phyloP scores from a whole-genome alignment of 805 yeast genomes.

The Spathaspora girioi region DNA sequence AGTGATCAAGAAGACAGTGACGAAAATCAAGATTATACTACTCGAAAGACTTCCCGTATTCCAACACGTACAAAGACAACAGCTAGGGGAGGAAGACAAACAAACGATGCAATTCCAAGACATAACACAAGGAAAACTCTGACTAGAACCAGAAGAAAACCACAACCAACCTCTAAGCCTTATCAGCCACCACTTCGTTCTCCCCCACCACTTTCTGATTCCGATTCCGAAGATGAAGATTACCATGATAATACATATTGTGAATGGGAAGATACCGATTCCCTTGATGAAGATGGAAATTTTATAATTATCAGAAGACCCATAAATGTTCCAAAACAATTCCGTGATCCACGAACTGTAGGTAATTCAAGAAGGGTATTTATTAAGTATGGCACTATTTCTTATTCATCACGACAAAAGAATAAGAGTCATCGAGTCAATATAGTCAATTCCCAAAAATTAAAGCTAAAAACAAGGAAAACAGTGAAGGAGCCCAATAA shows the following conservation, averaged over 20 bases:
- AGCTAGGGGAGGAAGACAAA: background rate
- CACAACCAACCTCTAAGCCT: background rate
- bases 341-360: conserved; percentile 8
- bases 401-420: background rate
- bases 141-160: background rate
- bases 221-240: background rate
- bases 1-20: background rate
- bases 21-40: background rate
- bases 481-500: background rate
- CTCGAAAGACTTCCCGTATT: background rate
- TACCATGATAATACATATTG: conserved; percentile 3
- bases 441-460: background rate
- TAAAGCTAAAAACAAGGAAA: background rate
- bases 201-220: background rate
- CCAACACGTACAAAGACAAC: background rate
- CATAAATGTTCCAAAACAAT: conserved; percentile 13
- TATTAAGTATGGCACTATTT: background rate
- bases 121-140: background rate
- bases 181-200: conserved; percentile 1
- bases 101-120: background rate
- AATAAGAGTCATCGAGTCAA: background rate
- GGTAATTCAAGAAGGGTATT: conserved; percentile 12
- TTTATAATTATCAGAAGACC: conserved; percentile 17
- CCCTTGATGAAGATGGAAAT: conserved; percentile 15
- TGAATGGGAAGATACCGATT: conserved; percentile 21